phyloP scores from a whole-genome alignment of 2,329 filamentous ascomycete species.

The Sporothrix euskadiensis region DNA sequence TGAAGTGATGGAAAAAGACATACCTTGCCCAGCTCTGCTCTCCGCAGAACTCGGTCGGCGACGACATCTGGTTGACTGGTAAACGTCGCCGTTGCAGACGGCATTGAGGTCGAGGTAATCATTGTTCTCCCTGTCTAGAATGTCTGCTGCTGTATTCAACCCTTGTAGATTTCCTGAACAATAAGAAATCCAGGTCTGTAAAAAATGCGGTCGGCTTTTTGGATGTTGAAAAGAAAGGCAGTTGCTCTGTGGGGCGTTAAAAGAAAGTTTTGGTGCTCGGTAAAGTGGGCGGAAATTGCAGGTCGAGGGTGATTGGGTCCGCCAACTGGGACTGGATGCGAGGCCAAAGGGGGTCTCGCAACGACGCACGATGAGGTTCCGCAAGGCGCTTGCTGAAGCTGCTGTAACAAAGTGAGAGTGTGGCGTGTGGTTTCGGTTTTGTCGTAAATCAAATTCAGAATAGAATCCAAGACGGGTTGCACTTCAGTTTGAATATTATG shows the following conservation, averaged over 20 bases:
- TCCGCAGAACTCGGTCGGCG: slow-evolving; percentile 68
- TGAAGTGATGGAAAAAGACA: slow-evolving; percentile 35
- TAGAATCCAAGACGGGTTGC: neutral
- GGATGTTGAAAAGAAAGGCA: slow-evolving; percentile 8
- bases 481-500: slow-evolving; percentile 11
- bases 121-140: slow-evolving; percentile 16
- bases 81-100: slow-evolving; percentile 42
- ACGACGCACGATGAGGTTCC: slow-evolving; percentile 9
- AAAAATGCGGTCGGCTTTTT: neutral
- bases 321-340: slow-evolving; percentile 29
- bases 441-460: neutral
- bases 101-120: slow-evolving; percentile 30
- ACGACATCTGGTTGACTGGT: slow-evolving; percentile 65
- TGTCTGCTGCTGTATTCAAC: neutral
- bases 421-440: neutral
- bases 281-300: slow-evolving; percentile 38
- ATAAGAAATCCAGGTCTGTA: neutral
- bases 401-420: slow-evolving; percentile 20
- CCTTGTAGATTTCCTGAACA: neutral
- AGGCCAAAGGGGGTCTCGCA: slow-evolving; percentile 20
- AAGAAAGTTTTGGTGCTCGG: slow-evolving; percentile 25
- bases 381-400: slow-evolving; percentile 32
- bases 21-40: slow-evolving; percentile 76
- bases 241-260: slow-evolving; percentile 31
- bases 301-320: slow-evolving; percentile 37